These are phyloP conservation scores for Naumovozyma dairenensis DNA, from an alignment of 805 yeast species.

Conservation along the genomic window DNA sequence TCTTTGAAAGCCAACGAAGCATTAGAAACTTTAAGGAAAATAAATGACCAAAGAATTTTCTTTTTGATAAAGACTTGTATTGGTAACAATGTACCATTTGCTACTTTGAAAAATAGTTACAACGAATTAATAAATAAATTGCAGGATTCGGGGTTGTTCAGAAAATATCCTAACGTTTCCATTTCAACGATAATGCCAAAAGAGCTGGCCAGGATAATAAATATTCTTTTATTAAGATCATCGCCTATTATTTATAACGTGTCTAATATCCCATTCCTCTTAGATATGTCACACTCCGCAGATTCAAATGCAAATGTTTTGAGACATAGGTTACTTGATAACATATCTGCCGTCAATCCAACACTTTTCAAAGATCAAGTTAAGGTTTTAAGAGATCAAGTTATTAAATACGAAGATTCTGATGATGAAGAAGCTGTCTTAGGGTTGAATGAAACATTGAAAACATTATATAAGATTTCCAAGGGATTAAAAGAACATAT, in stretches of 20 bases:
- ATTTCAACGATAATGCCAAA: conserved; percentile 32
- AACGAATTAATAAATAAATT: conserved; percentile 53
- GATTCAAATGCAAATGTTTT: conserved; percentile 26
- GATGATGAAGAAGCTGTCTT: conserved; percentile 13
- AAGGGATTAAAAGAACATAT: conserved; percentile 40
- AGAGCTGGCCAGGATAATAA: conserved; percentile 44
- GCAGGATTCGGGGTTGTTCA: conserved; percentile 40
- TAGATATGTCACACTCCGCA: conserved; percentile 26
- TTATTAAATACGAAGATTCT: conserved; percentile 12
- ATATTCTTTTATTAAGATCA: conserved; percentile 50
- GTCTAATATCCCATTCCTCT: conserved; percentile 47
- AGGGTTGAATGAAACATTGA: conserved; percentile 36
- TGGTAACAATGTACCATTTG: conserved; percentile 49
- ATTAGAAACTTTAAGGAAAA: conserved; percentile 40
- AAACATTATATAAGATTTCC: conserved; percentile 50
- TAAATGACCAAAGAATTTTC: conserved; percentile 51
- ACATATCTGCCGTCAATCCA: conserved; percentile 53
- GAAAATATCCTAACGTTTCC: conserved; percentile 27
- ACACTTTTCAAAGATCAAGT: conserved; percentile 54
- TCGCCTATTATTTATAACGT: conserved; percentile 55
- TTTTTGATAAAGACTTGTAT: conserved; percentile 47
- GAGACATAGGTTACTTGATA: conserved; percentile 45
- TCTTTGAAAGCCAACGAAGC: conserved; percentile 39
- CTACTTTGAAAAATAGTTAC: conserved; percentile 48
- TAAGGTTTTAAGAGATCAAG: conserved; percentile 37